Evolutionary conservation across 2,329 filamentous ascomycete species (phyloP), one percentile per base, ranked within the genome.

Genomic region (Sarocladiaceae sp.): DNA sequence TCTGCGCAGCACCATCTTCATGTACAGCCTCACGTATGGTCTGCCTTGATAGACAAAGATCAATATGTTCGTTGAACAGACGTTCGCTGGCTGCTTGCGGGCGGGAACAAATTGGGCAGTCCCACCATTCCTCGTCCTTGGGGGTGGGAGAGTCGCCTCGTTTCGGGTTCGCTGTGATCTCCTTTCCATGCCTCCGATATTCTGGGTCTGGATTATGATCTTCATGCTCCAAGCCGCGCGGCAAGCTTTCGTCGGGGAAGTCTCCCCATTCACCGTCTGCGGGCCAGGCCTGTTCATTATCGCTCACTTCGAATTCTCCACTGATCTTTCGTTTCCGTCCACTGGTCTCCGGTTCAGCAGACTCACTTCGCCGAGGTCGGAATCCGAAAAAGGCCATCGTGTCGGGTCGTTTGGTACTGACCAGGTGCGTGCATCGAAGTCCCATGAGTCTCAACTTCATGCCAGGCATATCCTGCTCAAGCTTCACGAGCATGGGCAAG

Each of bases 31-130:
- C 90, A 42, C 86, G 86, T 60, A 99, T 97, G 0, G 90, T 89
- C 62, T 88, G 83, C 52, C 86, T 79, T 1, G 92, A 97, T 1
- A 99, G 78, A 66, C 94, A 99, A 8, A 88, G 80, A 65, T 99
- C 94, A 50, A 99, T 91, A 63, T 99, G 94, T 53, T 87, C 82
- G 59, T 99, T 99, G 70, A 97, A 96, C 1, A 71, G 73, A 42
- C 77, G 78, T 64, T 97, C 90, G 48, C 93, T 79, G 0, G 90
- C 81, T 1, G 74, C 62, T 62, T 97, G 92, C 0, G 89, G 85
- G 15, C 86, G 76, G n/a, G 74, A 71, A 66, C 94, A 99, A 40
- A 97, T 88, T 0, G 94, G 94, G 66, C 94, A 99, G 33, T 86
- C 79, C 92, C 92, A 97, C 66, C 75, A 77, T 44, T 83, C 74